These are phyloP conservation scores for Penicillium waksmanii DNA, from an alignment of 495 filamentous ascomycete genomes.

Conservation along the genomic window DNA sequence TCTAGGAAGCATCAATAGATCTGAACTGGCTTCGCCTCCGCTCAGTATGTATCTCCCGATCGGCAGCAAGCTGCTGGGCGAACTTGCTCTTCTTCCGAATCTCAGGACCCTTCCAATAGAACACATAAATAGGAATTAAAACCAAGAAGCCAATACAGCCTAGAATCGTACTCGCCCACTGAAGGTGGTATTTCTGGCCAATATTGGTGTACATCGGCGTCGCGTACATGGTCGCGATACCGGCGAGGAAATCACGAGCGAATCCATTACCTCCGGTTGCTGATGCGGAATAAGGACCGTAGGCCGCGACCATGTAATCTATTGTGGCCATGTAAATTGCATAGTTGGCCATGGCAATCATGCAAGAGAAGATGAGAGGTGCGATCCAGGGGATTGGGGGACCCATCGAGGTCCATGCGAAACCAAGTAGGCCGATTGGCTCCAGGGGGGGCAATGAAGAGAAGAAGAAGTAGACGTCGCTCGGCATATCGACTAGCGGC, in stretches of 20 bases:
- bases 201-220: constrained; percentile 45
- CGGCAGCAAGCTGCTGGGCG: constrained; percentile 36
- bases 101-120: constrained; percentile 53
- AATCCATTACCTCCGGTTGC: constrained; percentile 74
- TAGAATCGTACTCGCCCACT: constrained; percentile 50
- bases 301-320: constrained; percentile 83
- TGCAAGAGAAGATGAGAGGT: constrained; percentile 57
- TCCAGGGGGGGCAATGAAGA: constrained; percentile 68
- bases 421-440: constrained; percentile 69
- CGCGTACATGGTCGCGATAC: constrained; percentile 51
- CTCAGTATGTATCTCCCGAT: constrained; percentile 21
- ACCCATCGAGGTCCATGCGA: constrained; percentile 67
- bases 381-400: constrained; percentile 65
- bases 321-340: constrained; percentile 80
- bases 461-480: constrained; percentile 57
- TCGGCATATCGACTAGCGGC: constrained; percentile 58
- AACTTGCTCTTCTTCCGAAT: constrained; percentile 52
- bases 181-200: constrained; percentile 34
- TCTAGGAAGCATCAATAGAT: not conserved
- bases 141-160: constrained; percentile 47
- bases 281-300: constrained; percentile 77
- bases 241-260: constrained; percentile 51
- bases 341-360: constrained; percentile 74
- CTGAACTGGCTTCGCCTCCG: constrained; percentile 9
- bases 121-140: constrained; percentile 51